These are phyloP conservation scores for Hansenula sp. DNA, from an alignment of 1,139 yeast species.

Conservation along the genomic window DNA sequence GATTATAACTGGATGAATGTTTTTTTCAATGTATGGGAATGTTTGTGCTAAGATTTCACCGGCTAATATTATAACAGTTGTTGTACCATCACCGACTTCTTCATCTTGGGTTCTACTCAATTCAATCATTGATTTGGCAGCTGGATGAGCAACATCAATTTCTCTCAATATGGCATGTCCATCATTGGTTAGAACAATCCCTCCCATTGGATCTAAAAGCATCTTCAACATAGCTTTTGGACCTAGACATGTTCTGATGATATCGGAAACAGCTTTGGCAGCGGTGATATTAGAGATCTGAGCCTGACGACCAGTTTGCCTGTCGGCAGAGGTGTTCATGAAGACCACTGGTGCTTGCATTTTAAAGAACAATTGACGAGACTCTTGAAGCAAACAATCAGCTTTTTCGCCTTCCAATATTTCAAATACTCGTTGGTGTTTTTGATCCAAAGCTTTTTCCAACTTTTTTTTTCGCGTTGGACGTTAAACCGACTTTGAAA, in stretches of 20 bases:
- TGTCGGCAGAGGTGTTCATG: conserved; percentile 82
- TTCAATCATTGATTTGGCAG: conserved; percentile 98
- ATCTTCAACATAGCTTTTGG: conserved; percentile 99
- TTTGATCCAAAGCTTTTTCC: background rate
- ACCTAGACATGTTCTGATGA: conserved; percentile 97
- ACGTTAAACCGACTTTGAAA: background rate
- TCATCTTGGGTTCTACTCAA: conserved; percentile 97
- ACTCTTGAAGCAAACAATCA: background rate
- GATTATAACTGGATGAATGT: conserved; percentile 94
- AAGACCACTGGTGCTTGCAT: conserved; percentile 79
- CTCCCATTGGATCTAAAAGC: conserved; percentile 99
- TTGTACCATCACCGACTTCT: conserved; percentile 98
- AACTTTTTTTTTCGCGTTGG: background rate
- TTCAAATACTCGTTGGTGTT: background rate
- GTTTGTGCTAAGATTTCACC: conserved; percentile 97
- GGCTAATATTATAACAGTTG: conserved; percentile 90
- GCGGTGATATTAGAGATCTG: conserved; percentile 97
- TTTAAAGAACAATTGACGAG: background rate
- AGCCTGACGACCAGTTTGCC: conserved; percentile 97
- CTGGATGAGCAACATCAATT: conserved; percentile 93
- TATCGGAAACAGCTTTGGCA: conserved; percentile 97
- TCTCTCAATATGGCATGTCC: conserved; percentile 93
- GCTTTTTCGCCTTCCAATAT: background rate
- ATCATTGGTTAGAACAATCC: conserved; percentile 94
- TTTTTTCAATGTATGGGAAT: conserved; percentile 86